Evolutionary conservation across 306 rosid genomes (phyloP), one percentile per base, ranked within the genome.

Genomic region (Fragaria nilgerrensis): DNA sequence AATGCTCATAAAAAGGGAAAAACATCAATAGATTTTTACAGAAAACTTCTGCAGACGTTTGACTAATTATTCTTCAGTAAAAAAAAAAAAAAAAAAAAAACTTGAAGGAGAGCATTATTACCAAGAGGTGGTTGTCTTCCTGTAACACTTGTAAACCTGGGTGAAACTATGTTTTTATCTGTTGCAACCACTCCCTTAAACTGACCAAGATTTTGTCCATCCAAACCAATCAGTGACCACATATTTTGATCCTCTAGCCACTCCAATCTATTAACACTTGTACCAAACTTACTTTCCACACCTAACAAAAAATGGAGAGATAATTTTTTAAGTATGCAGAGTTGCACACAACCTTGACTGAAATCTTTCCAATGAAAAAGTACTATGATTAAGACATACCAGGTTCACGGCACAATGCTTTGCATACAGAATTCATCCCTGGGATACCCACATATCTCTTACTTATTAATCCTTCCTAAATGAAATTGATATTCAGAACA

Each of bases 361-460:
- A 20, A 75, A 55, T 58, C 56, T 49, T 47, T 49, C 66, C 71
- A 49, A 82, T 34, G 80, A 78, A 23, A 43, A 77, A 74, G 41
- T 29, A 67, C 70, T 52, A 67, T 77, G 76, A 72, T 61, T 29
- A 56, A 78, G 55, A 78, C 76, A 82, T 86, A 92, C 98, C 96
- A 78, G 86, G 77, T 75, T 90, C 97, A 22, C 43, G 79, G 89
- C 92, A 86, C 74, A 95, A 85, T 72, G 98, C 91, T 86, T 81
- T 90, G 76, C 98, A 92, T 68, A 95, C 76, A 53, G 98, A 87
- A 80, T 95, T 95, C 98, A 95, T 95, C 84, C 97, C 97, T 4
- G 98, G 98, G 68, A 86, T 86, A 83, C 98, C 98, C 87, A 92
- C 97, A 81, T 81, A 94, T 84, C 89, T 84, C 87, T 84, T 86